phyloP scores from a whole-genome alignment of 2,329 filamentous ascomycete species.

The Ophiocordyceps camponoti-saundersi region DNA sequence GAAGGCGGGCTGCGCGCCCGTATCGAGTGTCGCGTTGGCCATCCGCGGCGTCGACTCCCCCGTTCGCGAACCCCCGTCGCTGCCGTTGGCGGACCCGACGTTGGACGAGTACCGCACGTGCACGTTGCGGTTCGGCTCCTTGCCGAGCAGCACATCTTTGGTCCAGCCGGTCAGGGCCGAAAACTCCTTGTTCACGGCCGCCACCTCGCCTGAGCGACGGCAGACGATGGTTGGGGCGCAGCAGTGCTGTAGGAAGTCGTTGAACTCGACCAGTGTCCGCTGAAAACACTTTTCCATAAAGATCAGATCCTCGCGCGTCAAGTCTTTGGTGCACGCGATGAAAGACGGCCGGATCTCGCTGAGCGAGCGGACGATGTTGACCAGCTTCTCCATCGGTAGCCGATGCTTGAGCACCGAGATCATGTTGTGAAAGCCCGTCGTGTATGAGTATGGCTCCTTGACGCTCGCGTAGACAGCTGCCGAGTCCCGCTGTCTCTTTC shows the following conservation, averaged over 20 bases:
- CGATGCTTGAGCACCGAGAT: slow-evolving; percentile 65
- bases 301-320: slow-evolving; percentile 75
- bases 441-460: slow-evolving; percentile 82
- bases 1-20: slow-evolving; percentile 60
- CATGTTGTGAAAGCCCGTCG: slow-evolving; percentile 75
- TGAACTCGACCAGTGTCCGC: slow-evolving; percentile 78
- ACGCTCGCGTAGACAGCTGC: slow-evolving; percentile 79
- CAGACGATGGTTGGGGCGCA: slow-evolving; percentile 87
- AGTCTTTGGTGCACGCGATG: slow-evolving; percentile 77
- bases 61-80: slow-evolving; percentile 13
- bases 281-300: slow-evolving; percentile 98
- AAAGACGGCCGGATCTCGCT: slow-evolving; percentile 85
- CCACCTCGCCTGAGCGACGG: slow-evolving; percentile 84
- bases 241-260: slow-evolving; percentile 77
- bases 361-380: slow-evolving; percentile 74
- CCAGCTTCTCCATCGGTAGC: slow-evolving; percentile 58
- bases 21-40: slow-evolving; percentile 24
- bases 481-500: slow-evolving; percentile 51
- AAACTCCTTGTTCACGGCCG: slow-evolving; percentile 90
- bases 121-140: slow-evolving; percentile 73
- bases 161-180: slow-evolving; percentile 91
- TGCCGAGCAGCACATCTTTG: slow-evolving; percentile 74
- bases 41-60: slow-evolving; percentile 34
- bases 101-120: slow-evolving; percentile 40
- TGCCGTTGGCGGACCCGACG: slow-evolving; percentile 15